Conservation (phyloP, 2,329 filamentous ascomycete species). For the Colletotrichum viniferum region DNA sequence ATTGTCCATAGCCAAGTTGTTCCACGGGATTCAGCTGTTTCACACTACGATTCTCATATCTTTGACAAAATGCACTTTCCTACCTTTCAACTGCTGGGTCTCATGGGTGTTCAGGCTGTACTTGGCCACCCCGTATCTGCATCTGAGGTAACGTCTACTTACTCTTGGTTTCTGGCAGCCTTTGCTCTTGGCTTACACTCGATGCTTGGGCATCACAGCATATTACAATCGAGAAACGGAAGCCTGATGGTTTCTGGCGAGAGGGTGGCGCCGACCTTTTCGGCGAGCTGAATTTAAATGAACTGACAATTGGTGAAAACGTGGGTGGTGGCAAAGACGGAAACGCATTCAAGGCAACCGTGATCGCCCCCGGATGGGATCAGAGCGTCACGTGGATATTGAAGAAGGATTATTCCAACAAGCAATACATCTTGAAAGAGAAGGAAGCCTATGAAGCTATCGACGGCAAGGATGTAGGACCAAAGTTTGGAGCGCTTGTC, state of each 20-base stretch:
- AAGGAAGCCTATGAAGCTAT: background rate
- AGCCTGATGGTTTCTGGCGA: background rate
- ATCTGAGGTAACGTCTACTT: background rate
- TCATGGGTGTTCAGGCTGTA: background rate
- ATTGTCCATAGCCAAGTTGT: background rate
- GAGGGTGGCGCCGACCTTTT: background rate
- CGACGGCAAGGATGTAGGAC: background rate
- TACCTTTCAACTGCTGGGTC: background rate
- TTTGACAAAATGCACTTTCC: background rate
- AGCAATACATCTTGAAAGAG: background rate
- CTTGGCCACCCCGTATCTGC: background rate
- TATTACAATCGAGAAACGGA: background rate
- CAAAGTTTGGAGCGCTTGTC: background rate
- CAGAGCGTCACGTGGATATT: background rate
- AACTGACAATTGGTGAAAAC: background rate
- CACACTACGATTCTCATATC: background rate
- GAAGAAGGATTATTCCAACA: background rate
- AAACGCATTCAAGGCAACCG: background rate
- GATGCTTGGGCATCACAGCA: rapidly evolving
- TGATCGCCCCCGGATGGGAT: background rate
- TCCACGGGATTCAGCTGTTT: background rate
- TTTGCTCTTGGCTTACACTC: background rate
- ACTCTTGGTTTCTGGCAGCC: background rate
- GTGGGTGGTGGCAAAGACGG: background rate
- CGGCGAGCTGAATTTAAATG: background rate